Evolutionary conservation across 2,329 filamentous ascomycete genomes (phyloP).

Genomic region (Penicillium sp.): DNA sequence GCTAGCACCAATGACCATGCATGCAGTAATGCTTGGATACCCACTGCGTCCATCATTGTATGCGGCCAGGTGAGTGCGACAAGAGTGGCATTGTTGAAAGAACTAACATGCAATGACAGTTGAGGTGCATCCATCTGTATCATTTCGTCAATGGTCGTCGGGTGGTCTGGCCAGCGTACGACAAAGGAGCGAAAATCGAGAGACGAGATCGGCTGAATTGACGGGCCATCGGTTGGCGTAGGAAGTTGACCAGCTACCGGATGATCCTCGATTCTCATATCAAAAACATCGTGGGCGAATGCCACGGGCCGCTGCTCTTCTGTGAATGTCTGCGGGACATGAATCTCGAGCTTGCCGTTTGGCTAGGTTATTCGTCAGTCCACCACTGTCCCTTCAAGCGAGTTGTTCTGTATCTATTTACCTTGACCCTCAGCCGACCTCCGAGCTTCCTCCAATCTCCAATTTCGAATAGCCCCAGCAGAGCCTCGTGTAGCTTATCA

Average conservation of each 20-base stretch:
- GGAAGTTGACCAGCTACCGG: conserved; percentile 7
- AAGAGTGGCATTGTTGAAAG: conserved; percentile 13
- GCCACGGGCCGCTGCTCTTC: too few relatives aligned
- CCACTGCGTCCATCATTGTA: conserved; percentile 12
- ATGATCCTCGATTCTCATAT: conserved; percentile 8
- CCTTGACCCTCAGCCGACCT: too few relatives aligned
- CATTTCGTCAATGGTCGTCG: conserved; percentile 4
- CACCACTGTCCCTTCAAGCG: too few relatives aligned
- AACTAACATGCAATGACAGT: conserved; percentile 10
- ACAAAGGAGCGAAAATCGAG: conserved; percentile 7
- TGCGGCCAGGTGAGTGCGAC: conserved; percentile 13
- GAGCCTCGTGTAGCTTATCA: too few relatives aligned
- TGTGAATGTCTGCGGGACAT: too few relatives aligned
- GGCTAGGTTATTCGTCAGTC: too few relatives aligned
- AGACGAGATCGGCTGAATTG: conserved; percentile 2
- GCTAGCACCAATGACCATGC: conserved; percentile 10
- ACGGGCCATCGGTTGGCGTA: conserved; percentile 3
- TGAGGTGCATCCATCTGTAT: conserved; percentile 1
- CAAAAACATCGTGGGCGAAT: too few relatives aligned
- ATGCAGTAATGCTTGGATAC: conserved; percentile 2
- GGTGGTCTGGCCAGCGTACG: conserved; percentile 4
- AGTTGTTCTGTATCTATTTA: too few relatives aligned
- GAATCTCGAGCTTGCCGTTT: too few relatives aligned
- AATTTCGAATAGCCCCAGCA: too few relatives aligned
- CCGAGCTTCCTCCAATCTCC: too few relatives aligned